These are phyloP conservation scores for Fomitopsis pulvina DNA, from an alignment of 768 basidiomycete species.

Conservation along the genomic window DNA sequence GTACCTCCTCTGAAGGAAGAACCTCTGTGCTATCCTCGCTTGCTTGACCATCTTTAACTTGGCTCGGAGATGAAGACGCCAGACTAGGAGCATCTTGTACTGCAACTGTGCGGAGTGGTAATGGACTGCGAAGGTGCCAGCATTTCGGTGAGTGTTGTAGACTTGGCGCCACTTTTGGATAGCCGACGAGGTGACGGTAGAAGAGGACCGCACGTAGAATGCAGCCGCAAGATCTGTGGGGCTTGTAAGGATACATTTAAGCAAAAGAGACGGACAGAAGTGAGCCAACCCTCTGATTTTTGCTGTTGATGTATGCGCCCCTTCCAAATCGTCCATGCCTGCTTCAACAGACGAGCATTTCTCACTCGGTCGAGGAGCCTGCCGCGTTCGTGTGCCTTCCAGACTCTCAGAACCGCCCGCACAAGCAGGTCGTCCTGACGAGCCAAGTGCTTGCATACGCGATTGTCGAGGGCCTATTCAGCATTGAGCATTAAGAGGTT, in stretches of 20 bases:
- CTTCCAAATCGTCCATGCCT: constrained; percentile 46
- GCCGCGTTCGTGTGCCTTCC: constrained; percentile 65
- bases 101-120: constrained; percentile 38
- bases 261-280: neutral
- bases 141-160: constrained; percentile 38
- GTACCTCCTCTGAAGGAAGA: constrained; percentile 39
- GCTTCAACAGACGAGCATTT: constrained; percentile 36
- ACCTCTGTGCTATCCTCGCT: constrained; percentile 48
- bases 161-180: constrained; percentile 42
- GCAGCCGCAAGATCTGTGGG: constrained; percentile 40
- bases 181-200: constrained; percentile 28
- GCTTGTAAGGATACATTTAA: neutral
- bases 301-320: constrained; percentile 32
- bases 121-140: constrained; percentile 40
- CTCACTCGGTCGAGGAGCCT: constrained; percentile 48
- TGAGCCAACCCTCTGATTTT: constrained; percentile 39
- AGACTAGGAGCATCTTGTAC: constrained; percentile 38
- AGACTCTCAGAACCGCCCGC: constrained; percentile 52
- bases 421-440: constrained; percentile 54
- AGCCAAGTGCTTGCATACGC: constrained; percentile 48
- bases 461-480: constrained; percentile 45
- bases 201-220: constrained; percentile 41
- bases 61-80: constrained; percentile 49
- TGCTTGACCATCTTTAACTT: constrained; percentile 44
- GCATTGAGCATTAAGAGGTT: constrained; percentile 1